Percentiles rank a stretch among this genome's conserved stretches.
phyloP scores from a whole-genome alignment of 345 rosid species.

The Rhizophora mangle region DNA sequence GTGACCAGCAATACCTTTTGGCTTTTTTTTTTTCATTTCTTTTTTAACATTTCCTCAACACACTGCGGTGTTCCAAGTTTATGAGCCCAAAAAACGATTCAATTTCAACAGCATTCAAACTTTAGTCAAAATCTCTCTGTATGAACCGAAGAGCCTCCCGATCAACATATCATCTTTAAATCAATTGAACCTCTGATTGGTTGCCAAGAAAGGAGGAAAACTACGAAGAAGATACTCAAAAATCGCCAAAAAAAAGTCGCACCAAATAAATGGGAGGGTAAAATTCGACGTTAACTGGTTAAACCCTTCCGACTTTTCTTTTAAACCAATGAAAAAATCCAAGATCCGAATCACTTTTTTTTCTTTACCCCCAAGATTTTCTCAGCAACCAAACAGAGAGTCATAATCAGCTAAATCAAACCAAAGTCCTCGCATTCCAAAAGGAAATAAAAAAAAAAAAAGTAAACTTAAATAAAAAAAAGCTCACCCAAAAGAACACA shows the following conservation, averaged over 20 bases:
- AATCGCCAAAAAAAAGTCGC: neutral
- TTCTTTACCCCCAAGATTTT: neutral
- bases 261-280: constrained; percentile 5
- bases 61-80: neutral
- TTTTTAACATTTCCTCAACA: neutral
- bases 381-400: neutral
- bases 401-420: neutral
- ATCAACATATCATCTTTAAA: constrained; percentile 2
- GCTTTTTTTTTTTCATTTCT: too few species aligned
- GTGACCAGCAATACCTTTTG: too few species aligned
- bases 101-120: neutral
- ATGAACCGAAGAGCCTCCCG: neutral
- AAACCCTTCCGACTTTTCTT: neutral
- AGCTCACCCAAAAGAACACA: neutral
- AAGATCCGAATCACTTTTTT: neutral
- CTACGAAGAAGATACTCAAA: neutral
- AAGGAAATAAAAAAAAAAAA: neutral
- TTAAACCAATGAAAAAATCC: neutral
- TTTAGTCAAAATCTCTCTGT: neutral
- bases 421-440: neutral
- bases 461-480: neutral
- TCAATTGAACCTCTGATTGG: neutral
- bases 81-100: too few species aligned
- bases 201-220: neutral
- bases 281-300: neutral